Evolutionary conservation across 2,329 filamentous ascomycete species (phyloP).

Genomic region (Fusarium sp.): DNA sequence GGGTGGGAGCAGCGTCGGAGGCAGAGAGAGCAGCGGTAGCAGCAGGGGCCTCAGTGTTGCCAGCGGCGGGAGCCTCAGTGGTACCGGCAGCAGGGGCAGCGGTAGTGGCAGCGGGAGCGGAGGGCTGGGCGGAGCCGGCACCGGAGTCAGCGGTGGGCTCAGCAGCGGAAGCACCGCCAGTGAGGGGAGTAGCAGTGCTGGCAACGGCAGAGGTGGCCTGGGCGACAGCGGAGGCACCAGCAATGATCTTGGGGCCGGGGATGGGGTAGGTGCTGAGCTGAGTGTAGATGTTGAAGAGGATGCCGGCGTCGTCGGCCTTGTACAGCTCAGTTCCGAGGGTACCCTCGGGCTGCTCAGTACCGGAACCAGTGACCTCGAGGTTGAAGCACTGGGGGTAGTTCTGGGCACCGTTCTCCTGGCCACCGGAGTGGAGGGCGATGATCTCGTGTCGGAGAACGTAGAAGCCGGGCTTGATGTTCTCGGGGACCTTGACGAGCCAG

Average conservation of each 20-base stretch:
- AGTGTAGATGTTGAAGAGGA: constrained; percentile 50
- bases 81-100: constrained; percentile 3
- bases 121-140: constrained; percentile 11
- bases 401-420: constrained; percentile 36
- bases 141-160: constrained; percentile 22
- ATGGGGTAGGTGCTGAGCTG: constrained; percentile 44
- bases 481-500: constrained; percentile 51
- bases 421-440: constrained; percentile 60
- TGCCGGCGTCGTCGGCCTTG: constrained; percentile 47
- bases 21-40: constrained; percentile 17
- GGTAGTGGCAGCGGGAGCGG: constrained; percentile 11
- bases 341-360: constrained; percentile 50
- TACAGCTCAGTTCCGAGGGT: constrained; percentile 49
- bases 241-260: constrained; percentile 46
- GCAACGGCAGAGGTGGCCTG: constrained; percentile 34
- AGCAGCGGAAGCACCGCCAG: constrained; percentile 12
- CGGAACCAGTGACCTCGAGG: constrained; percentile 55
- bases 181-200: constrained; percentile 27
- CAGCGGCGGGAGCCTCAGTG: constrained; percentile 13
- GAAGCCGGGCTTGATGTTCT: constrained; percentile 51
- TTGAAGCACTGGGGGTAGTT: constrained; percentile 40
- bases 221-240: constrained; percentile 29
- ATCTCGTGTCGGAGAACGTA: constrained; percentile 67
- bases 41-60: constrained; percentile 10
- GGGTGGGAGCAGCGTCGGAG: constrained; percentile 2